phyloP scores from a whole-genome alignment of 352 stramenopile species.

The Phytophthora pini region DNA sequence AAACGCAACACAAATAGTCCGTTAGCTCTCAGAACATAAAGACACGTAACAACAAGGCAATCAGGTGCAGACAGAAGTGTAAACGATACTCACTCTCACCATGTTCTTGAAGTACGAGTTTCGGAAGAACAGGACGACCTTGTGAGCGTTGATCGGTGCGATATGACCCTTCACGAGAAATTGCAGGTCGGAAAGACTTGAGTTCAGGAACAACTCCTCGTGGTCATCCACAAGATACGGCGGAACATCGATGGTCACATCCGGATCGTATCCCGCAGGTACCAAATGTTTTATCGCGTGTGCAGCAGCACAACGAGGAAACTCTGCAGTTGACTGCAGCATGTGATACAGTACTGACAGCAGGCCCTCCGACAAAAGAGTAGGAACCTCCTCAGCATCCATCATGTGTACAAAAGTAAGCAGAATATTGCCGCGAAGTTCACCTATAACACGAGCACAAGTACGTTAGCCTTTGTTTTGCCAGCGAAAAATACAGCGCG shows the following conservation, averaged over 20 bases:
- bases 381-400: constrained; percentile 74
- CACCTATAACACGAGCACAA: constrained; percentile 43
- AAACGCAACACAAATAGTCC: constrained; percentile 12
- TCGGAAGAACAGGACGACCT: constrained; percentile 90
- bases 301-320: constrained; percentile 78
- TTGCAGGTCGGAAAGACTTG: constrained; percentile 83
- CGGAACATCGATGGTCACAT: constrained; percentile 81
- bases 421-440: constrained; percentile 86
- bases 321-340: constrained; percentile 78
- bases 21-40: constrained; percentile 19
- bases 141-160: constrained; percentile 88
- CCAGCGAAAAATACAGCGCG: background rate
- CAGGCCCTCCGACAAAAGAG: constrained; percentile 78
- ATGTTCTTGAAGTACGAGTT: constrained; percentile 94
- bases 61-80: constrained; percentile 17
- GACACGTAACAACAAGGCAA: background rate
- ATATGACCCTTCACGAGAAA: constrained; percentile 90
- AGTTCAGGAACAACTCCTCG: constrained; percentile 87
- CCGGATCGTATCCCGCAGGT: constrained; percentile 69
- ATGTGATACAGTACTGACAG: constrained; percentile 84
- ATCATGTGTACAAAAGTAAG: constrained; percentile 92
- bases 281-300: constrained; percentile 90
- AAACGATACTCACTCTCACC: constrained; percentile 80
- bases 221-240: constrained; percentile 88
- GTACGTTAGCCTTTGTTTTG: constrained; percentile 3